Percentiles rank a stretch among this genome's conserved stretches.
phyloP scores from a whole-genome alignment of 2,329 filamentous ascomycete genomes.

The Stylonectria norvegica region DNA sequence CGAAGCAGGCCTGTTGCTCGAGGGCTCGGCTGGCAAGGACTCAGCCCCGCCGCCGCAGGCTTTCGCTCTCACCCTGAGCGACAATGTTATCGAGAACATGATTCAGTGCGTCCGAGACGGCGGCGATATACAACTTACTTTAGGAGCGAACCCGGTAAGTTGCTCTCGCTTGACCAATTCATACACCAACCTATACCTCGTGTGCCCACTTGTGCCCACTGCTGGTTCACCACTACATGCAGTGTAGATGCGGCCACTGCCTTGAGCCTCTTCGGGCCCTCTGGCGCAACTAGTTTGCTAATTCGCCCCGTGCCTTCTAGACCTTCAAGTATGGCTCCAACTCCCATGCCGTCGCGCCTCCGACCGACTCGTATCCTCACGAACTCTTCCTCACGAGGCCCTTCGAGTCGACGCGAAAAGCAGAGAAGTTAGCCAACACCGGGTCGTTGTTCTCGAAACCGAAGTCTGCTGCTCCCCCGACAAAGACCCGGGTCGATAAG shows the following conservation, averaged over 20 bases:
- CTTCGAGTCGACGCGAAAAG: constrained; percentile 44
- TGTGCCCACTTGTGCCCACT: no score
- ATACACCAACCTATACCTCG: no score
- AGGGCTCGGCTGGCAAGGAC: constrained; percentile 44
- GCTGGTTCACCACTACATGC: no score
- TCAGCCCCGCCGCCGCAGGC: constrained; percentile 50
- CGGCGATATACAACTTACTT: constrained; percentile 52
- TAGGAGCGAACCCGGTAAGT: constrained; percentile 60
- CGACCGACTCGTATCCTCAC: constrained; percentile 45
- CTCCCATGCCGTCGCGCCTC: constrained; percentile 45
- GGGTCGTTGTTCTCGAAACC: constrained; percentile 49
- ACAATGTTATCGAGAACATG: constrained; percentile 59
- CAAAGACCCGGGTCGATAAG: constrained; percentile 28
- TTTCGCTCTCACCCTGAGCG: constrained; percentile 56
- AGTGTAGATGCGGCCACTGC: no score
- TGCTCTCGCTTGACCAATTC: constrained; percentile 1
- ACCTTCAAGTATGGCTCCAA: constrained; percentile 52
- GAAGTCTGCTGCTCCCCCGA: constrained; percentile 17
- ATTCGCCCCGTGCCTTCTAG: constrained; percentile 31
- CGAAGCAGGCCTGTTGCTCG: constrained; percentile 55
- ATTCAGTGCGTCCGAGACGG: constrained; percentile 58
- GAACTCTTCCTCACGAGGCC: constrained; percentile 56
- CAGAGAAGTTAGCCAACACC: constrained; percentile 48
- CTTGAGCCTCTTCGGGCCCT: background rate
- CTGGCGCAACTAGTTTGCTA: background rate